Percentiles rank a stretch among this genome's conserved stretches.
These are phyloP conservation scores for Trichoderma endophyticum DNA, from an alignment of 2,329 filamentous ascomycete genomes.

Conservation along the genomic window DNA sequence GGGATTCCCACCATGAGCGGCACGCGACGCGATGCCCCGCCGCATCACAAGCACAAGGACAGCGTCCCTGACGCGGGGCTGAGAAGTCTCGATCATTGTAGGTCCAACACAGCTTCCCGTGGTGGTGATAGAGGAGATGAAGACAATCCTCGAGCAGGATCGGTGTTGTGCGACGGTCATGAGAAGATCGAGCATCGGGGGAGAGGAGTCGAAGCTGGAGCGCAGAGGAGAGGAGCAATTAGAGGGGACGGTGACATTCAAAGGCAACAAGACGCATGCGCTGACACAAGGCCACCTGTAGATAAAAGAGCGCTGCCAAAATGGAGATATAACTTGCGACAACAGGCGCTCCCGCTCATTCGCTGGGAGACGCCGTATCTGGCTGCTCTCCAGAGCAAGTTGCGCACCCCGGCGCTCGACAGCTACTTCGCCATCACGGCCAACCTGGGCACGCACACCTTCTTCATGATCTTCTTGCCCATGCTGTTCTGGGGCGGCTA, in stretches of 20 bases:
- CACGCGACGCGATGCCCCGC: slow-evolving; percentile 34
- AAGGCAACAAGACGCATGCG: neutral
- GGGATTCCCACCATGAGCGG: slow-evolving; percentile 32
- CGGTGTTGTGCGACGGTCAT: neutral
- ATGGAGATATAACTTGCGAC: slow-evolving; percentile 86
- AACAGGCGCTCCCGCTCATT: slow-evolving; percentile 78
- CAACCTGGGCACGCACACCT: slow-evolving; percentile 95
- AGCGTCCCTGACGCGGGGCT: slow-evolving; percentile 66
- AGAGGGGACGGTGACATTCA: neutral
- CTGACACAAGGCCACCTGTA: slow-evolving; percentile 36
- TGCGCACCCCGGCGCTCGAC: slow-evolving; percentile 82
- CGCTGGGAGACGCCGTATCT: slow-evolving; percentile 95
- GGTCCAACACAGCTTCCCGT: slow-evolving; percentile 27
- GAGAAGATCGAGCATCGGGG: neutral
- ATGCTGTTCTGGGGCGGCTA: slow-evolving; percentile 97
- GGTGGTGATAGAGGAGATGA: neutral
- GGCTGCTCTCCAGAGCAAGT: slow-evolving; percentile 74
- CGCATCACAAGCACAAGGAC: slow-evolving; percentile 20
- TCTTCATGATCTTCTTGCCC: slow-evolving; percentile 94
- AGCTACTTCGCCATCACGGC: slow-evolving; percentile 96
- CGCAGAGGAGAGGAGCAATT: neutral
- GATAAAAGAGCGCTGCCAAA: slow-evolving; percentile 77
- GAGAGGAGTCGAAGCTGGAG: neutral
- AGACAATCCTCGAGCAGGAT: neutral
- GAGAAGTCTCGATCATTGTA: slow-evolving; percentile 76